Percentiles rank a stretch among this genome's conserved stretches.
Evolutionary conservation across 257 asterid genomes (phyloP).

Genomic region (Solanum dulcamara): DNA sequence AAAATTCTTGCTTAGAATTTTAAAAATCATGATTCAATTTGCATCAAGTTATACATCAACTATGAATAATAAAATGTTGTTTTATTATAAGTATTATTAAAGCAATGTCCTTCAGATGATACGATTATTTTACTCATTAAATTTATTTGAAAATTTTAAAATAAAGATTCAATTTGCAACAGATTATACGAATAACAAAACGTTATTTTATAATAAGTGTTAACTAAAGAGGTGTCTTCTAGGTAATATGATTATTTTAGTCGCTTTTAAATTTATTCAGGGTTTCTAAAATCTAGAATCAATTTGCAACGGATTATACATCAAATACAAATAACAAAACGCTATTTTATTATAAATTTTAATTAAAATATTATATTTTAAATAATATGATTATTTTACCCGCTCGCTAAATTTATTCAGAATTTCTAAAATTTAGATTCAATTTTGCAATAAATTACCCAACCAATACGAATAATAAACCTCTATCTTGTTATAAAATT

Average conservation of each 20-base stretch:
- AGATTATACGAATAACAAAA: not conserved
- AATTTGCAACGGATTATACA: not conserved
- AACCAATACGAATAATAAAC: not conserved
- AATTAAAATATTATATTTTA: not conserved
- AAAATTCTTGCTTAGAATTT: not conserved
- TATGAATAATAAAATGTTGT: not conserved
- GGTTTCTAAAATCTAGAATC: not conserved
- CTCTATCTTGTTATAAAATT: not conserved
- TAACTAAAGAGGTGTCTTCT: not conserved
- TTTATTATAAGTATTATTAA: not conserved
- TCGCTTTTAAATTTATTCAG: not conserved
- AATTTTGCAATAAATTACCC: not conserved
- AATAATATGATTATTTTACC: not conserved
- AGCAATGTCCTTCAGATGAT: not conserved
- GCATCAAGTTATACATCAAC: not conserved
- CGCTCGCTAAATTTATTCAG: not conserved
- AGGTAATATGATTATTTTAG: not conserved
- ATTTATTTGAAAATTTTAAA: not conserved
- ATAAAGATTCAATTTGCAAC: not conserved
- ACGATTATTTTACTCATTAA: not conserved
- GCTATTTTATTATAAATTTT: not conserved
- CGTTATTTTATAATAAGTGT: not conserved
- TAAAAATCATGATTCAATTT: not conserved
- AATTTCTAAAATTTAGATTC: not conserved
- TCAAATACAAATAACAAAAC: not conserved